Conservation (phyloP, 139 green algal genomes). For the Auxenochlorella pyrenoidosa region DNA sequence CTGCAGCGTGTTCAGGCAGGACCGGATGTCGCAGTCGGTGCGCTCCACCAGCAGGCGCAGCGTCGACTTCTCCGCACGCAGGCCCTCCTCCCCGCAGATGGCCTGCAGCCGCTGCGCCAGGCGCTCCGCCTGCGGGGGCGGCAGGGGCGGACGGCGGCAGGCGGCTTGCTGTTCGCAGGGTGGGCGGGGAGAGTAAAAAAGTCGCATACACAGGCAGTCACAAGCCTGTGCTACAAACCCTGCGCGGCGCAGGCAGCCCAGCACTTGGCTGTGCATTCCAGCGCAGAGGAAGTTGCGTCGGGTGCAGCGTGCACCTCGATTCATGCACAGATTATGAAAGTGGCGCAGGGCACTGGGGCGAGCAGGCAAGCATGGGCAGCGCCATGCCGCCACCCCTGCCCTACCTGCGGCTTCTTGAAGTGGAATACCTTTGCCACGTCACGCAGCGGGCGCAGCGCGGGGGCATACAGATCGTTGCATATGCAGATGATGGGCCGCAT, state of each 20-base stretch:
- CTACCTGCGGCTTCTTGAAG: conserved; percentile 59
- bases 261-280: neutral
- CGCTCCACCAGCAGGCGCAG: conserved; percentile 62
- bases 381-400: neutral
- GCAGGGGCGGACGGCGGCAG: neutral
- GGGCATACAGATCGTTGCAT: conserved; percentile 96
- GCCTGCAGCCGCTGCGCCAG: conserved; percentile 57
- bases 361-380: no score
- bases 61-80: conserved; percentile 57
- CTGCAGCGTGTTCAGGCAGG: conserved; percentile 97
- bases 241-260: neutral
- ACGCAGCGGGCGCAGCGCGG: conserved; percentile 86
- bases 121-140: conserved; percentile 33
- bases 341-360: no score
- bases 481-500: conserved; percentile 94
- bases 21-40: conserved; percentile 84
- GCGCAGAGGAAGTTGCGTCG: no score
- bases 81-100: conserved; percentile 47
- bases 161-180: neutral
- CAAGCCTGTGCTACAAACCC: no score
- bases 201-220: no score
- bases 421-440: conserved; percentile 82
- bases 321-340: no score
- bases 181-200: no score
- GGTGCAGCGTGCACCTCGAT: no score